A percentile compares a stretch with the other conserved stretches of the same genome.
Evolutionary conservation across 78 protist genomes (phyloP).

Genomic region (Trichosphaerium sp.): DNA sequence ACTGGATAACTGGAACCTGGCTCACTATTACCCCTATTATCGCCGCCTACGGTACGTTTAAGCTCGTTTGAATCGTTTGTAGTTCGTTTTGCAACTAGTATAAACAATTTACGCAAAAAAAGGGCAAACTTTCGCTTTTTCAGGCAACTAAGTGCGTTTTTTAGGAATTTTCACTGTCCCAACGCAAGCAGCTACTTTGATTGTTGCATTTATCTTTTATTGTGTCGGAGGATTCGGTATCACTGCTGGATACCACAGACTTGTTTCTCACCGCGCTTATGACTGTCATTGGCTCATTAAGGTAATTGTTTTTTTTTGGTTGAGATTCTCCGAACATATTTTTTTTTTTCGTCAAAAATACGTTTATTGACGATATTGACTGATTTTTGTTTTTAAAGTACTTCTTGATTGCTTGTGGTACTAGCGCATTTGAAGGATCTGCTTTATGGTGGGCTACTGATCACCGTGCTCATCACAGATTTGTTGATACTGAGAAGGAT

Average conservation of each 20-base stretch:
- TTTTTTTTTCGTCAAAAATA: no score
- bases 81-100: no score
- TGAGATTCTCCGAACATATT: no score
- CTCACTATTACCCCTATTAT: slow-evolving; percentile 24
- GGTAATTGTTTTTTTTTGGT: slow-evolving; percentile 3
- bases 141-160: no score
- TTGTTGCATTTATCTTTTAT: slow-evolving; percentile 24
- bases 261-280: slow-evolving; percentile 47
- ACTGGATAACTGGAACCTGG: slow-evolving; percentile 12
- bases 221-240: slow-evolving; percentile 57
- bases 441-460: slow-evolving; percentile 54
- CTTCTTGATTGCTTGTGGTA: no score
- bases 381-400: no score
- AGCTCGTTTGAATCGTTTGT: no score
- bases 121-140: no score
- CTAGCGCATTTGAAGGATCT: slow-evolving; percentile 58
- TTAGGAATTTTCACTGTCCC: slow-evolving; percentile 10
- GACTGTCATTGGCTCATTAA: slow-evolving; percentile 22
- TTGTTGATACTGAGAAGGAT: slow-evolving; percentile 71
- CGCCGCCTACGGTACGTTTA: slow-evolving; percentile 35
- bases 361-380: no score
- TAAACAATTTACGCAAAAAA: no score
- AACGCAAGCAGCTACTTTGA: slow-evolving; percentile 9
- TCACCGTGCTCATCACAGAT: slow-evolving; percentile 83
- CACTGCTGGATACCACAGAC: slow-evolving; percentile 66